phyloP scores from a whole-genome alignment of 768 basidiomycete genomes.

The Lactarius deliciosus region DNA sequence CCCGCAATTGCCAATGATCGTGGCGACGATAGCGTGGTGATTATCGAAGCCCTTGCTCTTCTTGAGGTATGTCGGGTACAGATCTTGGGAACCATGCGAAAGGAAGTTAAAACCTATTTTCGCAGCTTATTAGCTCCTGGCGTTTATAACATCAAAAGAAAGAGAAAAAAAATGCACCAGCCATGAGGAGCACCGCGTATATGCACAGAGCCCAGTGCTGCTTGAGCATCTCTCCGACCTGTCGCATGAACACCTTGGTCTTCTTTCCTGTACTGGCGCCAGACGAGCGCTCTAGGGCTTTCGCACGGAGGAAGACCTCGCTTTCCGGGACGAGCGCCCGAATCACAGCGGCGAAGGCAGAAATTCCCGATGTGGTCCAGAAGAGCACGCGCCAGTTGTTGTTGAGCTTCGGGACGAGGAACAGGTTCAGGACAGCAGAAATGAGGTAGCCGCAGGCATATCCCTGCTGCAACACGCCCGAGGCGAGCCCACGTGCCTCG shows the following conservation, averaged over 20 bases:
- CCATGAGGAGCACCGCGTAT: slow-evolving; percentile 83
- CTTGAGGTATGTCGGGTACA: slow-evolving; percentile 44
- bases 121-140: slow-evolving; percentile 9
- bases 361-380: slow-evolving; percentile 74
- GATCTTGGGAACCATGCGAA: slow-evolving; percentile 48
- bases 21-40: slow-evolving; percentile 41
- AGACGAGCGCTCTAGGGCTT: slow-evolving; percentile 48
- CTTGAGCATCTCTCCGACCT: slow-evolving; percentile 75
- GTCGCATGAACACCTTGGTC: slow-evolving; percentile 69
- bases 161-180: slow-evolving; percentile 39
- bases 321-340: slow-evolving; percentile 77
- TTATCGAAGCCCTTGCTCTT: slow-evolving; percentile 38
- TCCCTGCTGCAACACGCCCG: slow-evolving; percentile 85
- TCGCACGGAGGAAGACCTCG: slow-evolving; percentile 65
- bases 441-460: slow-evolving; percentile 86
- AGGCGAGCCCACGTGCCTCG: slow-evolving; percentile 80
- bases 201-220: slow-evolving; percentile 80
- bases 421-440: slow-evolving; percentile 80
- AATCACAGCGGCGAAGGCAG: slow-evolving; percentile 64
- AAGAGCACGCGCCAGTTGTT: slow-evolving; percentile 72
- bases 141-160: neutral
- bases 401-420: slow-evolving; percentile 44
- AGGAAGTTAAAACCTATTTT: slow-evolving; percentile 50
- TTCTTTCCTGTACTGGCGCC: slow-evolving; percentile 47
- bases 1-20: slow-evolving; percentile 44